Base-by-base conservation (phyloP, 306 rosid species). In the Geum urbanum region DNA sequence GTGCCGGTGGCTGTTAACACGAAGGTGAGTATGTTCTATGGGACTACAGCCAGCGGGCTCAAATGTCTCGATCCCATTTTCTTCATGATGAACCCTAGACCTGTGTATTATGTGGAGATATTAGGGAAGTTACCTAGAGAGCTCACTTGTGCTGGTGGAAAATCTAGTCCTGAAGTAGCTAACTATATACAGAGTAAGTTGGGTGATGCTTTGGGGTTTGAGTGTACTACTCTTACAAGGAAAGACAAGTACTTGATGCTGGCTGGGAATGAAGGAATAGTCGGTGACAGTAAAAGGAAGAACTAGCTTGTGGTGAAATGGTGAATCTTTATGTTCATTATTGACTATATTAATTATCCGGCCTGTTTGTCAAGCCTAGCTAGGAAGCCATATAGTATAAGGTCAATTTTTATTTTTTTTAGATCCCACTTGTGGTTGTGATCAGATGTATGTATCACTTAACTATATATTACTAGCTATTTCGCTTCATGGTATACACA, bases 161-260 rank as follows among this genome's bases (percentile, higher is more conserved):
- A 41, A 48, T 75, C 95, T 1, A 91, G 99, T 49, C 77, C 54
- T 56, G 95, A 91, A 41, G 99, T 94, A 15, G 99, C 96, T 10
- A 94, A 94, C 61, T 83, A 86, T 43, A 84, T 88, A 24, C 99
- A 94, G 68, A 87, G 69, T 46, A 32, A 73, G 35, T 63, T 94
- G 73, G 97, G 77, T 5, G 86, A 82, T 67, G 88, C 92, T 43
- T 83, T 94, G 87, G 96, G 99, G n/a, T 94, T 94, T 82, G 78
- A 91, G 76, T 91, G 95, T 72, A 91, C 97, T 0, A 67, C 63
- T 18, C 84, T 88, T 15, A 94, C 97, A 1, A 86, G 99, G 59
- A 91, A 71, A 77, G 99, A 91, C 57, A 94, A 94, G 85, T 94
- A 94, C 47, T 43, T 91, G 95, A 94, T 88, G 97, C 81, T 94